Evolutionary conservation across 164 flowering plant genomes (phyloP), one percentile per base, ranked within the genome.

Genomic region (Nelumbo lutea): DNA sequence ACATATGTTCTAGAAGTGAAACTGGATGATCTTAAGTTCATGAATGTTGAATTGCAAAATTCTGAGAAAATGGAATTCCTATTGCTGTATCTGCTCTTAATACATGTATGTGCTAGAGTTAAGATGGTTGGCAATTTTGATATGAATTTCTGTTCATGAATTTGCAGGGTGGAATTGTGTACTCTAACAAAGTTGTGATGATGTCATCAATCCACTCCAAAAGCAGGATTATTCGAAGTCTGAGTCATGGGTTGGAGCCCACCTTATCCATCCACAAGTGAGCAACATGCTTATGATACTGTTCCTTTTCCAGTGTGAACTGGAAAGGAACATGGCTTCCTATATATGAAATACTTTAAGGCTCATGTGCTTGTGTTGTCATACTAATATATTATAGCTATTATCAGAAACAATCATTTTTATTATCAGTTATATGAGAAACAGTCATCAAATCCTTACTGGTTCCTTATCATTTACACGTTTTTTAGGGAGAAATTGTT

Each of bases 141-240:
- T 42, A 45, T 27, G 62, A n/a, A 3, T 4, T 53, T 45, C 42
- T 62, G 50, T 43, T 52, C 59, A 27, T 45, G n/a, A 66, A 60
- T 59, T 69, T 79, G 68, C 85, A 90, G 97, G 97, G 90, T 70
- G 97, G 97, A 67, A 50, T 90, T 66, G 89, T 89, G 56, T 90
- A 88, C 77, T 86, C 97, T 45, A 90, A 90, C 76, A 81, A 82
- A 77, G 87, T 87, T 41, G 67, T 85, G 27, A 64, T 87, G n/a
- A 77, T 87, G 80, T 82, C 94, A 70, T 78, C 89, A 58, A 59
- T 76, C 42, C 77, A 85, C 69, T 75, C 89, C 59, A 87, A 85
- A 72, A 80, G 77, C 61, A 73, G 68, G 40, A 77, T 83, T 5
- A 77, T 88, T 77, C 80, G 46, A 50, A 75, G 72, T 70, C 58